Evolutionary conservation across 2,329 filamentous ascomycete species (phyloP), one percentile per base, ranked within the genome.

Genomic region (Ophiostoma populinum): DNA sequence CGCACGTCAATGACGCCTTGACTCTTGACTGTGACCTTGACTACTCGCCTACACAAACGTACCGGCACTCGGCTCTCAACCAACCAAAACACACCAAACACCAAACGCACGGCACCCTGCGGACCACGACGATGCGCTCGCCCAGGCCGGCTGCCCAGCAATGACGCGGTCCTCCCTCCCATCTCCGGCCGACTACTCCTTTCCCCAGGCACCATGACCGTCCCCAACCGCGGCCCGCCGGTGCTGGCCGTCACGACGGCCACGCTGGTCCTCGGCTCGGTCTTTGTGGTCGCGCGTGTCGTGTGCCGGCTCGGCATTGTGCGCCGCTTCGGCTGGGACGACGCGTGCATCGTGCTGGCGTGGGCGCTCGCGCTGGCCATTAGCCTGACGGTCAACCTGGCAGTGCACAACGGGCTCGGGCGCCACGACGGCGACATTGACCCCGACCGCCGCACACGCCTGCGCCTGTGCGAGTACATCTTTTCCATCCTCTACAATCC

Each of bases 261-360:
- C 15, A 80, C 78, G 34, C 65, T 86, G 42, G 65, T 66, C 16
- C 53, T 86, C 35, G 73, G 80, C 34, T 77, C 77, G 25, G 49
- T 79, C 36, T 87, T 92, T 50, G 80, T 93, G 45, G 62, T 63
- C 27, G 66, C 80, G 24, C 74, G 86, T 36, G 62, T 92, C 45
- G 57, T 81, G 27, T 83, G 80, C 40, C 70, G 85, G 19, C 63
- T 70, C 33, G 70, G 67, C 31, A 75, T 94, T 33, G 76, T 93
- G 37, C 71, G 70, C 45, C 74, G 67, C 36, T 56, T 83, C 34
- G 73, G 67, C 37, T 69, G 70, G 60, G 83, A 92, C 55, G 86
- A 93, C 61, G 79, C 75, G 54, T 70, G 80, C 46, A 90, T 93
- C 54, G 54, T 83, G 9, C 44, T 80, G 26, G 82, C 85, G 37